Percentiles rank a stretch among this genome's conserved stretches.
Conservation (phyloP, 2,329 filamentous ascomycete species). For the Beauveria medogensis region DNA sequence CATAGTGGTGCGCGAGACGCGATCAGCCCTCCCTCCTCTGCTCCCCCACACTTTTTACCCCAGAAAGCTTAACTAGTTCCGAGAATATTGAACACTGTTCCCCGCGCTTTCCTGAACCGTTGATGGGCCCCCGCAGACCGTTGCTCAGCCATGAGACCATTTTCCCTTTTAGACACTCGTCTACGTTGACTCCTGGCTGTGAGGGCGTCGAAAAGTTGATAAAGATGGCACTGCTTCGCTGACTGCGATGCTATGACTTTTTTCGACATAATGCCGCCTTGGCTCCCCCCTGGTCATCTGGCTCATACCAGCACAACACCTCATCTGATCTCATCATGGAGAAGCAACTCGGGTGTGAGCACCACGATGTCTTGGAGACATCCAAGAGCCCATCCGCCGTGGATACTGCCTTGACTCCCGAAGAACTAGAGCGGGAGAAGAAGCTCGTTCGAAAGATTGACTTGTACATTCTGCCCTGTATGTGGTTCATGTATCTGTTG, state of each 20-base stretch:
- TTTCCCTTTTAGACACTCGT: not conserved
- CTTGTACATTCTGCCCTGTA: slow-evolving; percentile 30
- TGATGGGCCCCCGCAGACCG: not conserved
- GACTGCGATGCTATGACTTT: not conserved
- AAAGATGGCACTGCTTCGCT: not conserved
- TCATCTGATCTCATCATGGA: not conserved
- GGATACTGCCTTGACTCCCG: not conserved
- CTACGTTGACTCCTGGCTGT: not conserved
- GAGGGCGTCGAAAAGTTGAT: not conserved
- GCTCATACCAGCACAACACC: not conserved
- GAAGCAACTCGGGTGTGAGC: not conserved
- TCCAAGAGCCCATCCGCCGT: not conserved
- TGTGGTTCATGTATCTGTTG: slow-evolving; percentile 41
- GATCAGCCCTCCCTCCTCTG: not conserved
- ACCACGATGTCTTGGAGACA: not conserved
- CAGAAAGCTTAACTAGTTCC: not conserved
- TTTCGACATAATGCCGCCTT: not conserved
- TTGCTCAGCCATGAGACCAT: not conserved
- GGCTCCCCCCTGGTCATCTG: not conserved
- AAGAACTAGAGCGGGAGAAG: not conserved
- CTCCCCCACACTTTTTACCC: not conserved
- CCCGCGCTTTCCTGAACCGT: not conserved
- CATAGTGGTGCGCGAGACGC: not conserved
- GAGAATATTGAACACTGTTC: not conserved
- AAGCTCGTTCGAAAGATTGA: slow-evolving; percentile 24